Percentiles rank a stretch among this genome's conserved stretches.
phyloP scores from a whole-genome alignment of 1,139 yeast species.

The Candida sojae region DNA sequence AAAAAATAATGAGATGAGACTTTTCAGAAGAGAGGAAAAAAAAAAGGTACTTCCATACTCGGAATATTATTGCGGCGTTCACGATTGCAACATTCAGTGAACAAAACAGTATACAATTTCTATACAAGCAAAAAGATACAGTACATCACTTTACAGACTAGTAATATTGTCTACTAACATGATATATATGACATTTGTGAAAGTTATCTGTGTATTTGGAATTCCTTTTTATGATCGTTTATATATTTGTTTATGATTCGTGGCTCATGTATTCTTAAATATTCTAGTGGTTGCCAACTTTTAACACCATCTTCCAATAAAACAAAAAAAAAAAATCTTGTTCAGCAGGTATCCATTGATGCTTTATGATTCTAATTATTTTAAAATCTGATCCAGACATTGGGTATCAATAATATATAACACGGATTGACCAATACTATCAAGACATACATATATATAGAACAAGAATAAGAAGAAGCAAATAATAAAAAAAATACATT shows the following conservation, averaged over 20 bases:
- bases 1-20: constrained; percentile 4
- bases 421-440: too few relatives aligned
- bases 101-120: not conserved
- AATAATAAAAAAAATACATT: too few relatives aligned
- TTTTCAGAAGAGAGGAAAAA: not conserved
- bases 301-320: constrained; percentile 4
- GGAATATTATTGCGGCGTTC: not conserved
- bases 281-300: constrained; percentile 5
- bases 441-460: too few relatives aligned
- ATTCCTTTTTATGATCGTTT: not conserved
- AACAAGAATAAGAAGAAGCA: too few relatives aligned
- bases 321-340: constrained; percentile 3
- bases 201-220: not conserved
- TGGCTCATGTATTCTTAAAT: not conserved
- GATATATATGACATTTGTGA: not conserved
- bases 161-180: not conserved
- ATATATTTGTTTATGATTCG: not conserved
- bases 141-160: too few relatives aligned
- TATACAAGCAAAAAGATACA: not conserved
- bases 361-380: not conserved
- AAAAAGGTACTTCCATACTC: not conserved
- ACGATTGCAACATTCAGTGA: not conserved
- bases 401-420: not conserved
- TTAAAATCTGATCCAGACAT: constrained; percentile 1
- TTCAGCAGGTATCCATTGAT: constrained; percentile 3